Evolutionary conservation across 2,329 filamentous ascomycete species (phyloP).

Genomic region (Endocalyx cinctus): DNA sequence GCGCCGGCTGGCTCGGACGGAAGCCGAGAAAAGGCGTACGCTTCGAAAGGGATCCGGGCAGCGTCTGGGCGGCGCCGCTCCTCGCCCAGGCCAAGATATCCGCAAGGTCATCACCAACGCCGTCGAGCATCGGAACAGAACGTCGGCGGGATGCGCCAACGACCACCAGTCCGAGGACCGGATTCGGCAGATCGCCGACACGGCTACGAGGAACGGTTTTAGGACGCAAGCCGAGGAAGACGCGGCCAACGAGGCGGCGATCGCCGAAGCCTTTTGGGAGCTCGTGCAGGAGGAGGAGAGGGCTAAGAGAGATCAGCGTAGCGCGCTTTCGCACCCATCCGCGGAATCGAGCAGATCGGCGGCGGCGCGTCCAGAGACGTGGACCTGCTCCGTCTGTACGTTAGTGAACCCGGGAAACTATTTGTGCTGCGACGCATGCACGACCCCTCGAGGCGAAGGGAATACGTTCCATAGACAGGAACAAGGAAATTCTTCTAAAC

Average conservation of each 20-base stretch:
- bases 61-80: conserved; percentile 61
- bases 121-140: conserved; percentile 61
- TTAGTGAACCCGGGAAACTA: conserved; percentile 48
- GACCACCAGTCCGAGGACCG: conserved; percentile 62
- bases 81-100: conserved; percentile 58
- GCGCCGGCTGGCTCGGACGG: conserved; percentile 65
- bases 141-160: conserved; percentile 71
- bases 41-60: conserved; percentile 61
- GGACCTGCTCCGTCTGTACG: conserved; percentile 54
- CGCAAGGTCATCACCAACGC: conserved; percentile 68
- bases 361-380: too few relatives aligned
- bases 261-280: conserved; percentile 80
- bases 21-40: conserved; percentile 65
- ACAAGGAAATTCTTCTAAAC: too few relatives aligned
- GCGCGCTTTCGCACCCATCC: conserved; percentile 45
- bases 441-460: conserved; percentile 35
- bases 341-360: conserved; percentile 47
- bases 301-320: conserved; percentile 51
- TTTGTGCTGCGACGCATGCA: conserved; percentile 55
- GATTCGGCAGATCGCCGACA: conserved; percentile 59
- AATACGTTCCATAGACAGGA: too few relatives aligned
- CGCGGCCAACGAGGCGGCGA: conserved; percentile 81
- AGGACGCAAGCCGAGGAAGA: conserved; percentile 82
- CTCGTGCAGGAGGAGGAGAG: conserved; percentile 75
- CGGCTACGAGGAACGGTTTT: conserved; percentile 68